Conservation (phyloP, 768 basidiomycete species). For the Rhodotorula toruloides region DNA sequence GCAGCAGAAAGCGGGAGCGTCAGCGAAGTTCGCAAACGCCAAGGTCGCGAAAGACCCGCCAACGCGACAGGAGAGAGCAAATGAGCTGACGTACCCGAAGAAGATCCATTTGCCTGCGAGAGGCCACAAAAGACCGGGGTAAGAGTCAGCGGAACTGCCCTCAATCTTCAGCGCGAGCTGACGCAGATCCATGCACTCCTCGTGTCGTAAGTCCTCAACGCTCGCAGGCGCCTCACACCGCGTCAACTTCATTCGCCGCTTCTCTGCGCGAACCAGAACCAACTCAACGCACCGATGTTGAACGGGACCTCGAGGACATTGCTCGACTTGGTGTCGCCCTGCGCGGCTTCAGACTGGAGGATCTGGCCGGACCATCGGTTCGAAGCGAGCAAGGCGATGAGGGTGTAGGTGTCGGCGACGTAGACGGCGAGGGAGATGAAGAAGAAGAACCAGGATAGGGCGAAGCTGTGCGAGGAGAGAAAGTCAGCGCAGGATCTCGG, state of each 20-base stretch:
- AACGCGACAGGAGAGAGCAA: too few relatives aligned
- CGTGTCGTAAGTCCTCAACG: too few relatives aligned
- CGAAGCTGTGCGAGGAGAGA: slow-evolving; percentile 57
- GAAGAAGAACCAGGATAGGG: slow-evolving; percentile 86
- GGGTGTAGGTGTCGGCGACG: slow-evolving; percentile 94
- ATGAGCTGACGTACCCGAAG: too few relatives aligned
- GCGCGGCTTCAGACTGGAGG: slow-evolving; percentile 63
- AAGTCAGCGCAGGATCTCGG: neutral
- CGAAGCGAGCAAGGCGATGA: slow-evolving; percentile 90
- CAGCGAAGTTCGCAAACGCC: too few relatives aligned
- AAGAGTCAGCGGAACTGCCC: too few relatives aligned
- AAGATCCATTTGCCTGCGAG: slow-evolving; percentile 81
- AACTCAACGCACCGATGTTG: slow-evolving; percentile 44
- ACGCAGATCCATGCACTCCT: too few relatives aligned
- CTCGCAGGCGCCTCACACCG: too few relatives aligned
- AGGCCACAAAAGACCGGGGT: neutral
- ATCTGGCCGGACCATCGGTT: slow-evolving; percentile 87
- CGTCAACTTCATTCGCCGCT: too few relatives aligned
- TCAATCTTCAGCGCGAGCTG: too few relatives aligned
- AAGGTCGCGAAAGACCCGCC: too few relatives aligned
- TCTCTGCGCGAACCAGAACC: neutral
- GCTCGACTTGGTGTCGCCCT: slow-evolving; percentile 50
- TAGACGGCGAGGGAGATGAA: slow-evolving; percentile 96
- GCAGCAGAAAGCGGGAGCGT: too few relatives aligned
- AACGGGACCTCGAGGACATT: slow-evolving; percentile 81